A percentile compares a stretch with the other conserved stretches of the same genome.
These are phyloP conservation scores for Verruconis gallopava DNA, from an alignment of 2,329 filamentous ascomycete species.

Conservation along the genomic window DNA sequence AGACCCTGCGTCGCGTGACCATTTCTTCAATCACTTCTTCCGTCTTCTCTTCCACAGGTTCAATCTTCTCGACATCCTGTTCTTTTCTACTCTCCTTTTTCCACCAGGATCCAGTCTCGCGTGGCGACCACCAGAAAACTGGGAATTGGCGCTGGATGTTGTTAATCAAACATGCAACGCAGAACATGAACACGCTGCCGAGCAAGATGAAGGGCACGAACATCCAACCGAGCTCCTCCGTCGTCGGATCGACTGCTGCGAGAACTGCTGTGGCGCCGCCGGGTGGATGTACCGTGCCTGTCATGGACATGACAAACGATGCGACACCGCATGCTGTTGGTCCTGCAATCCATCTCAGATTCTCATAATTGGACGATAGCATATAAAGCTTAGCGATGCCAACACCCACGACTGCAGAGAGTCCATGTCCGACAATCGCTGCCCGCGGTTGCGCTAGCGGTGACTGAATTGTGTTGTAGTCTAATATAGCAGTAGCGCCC, in stretches of 20 bases:
- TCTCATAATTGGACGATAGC: slow-evolving; percentile 23
- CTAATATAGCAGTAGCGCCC: slow-evolving; percentile 34
- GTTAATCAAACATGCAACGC: slow-evolving; percentile 31
- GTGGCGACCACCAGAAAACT: slow-evolving; percentile 36
- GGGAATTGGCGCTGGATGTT: slow-evolving; percentile 36
- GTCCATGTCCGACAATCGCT: slow-evolving; percentile 31
- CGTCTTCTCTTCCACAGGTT: slow-evolving; percentile 17
- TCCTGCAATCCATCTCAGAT: slow-evolving; percentile 32
- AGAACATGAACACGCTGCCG: slow-evolving; percentile 29
- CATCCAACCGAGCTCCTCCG: slow-evolving; percentile 33
- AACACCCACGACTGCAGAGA: slow-evolving; percentile 33
- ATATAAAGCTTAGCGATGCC: slow-evolving; percentile 33
- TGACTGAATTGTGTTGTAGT: slow-evolving; percentile 34
- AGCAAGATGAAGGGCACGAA: slow-evolving; percentile 31
- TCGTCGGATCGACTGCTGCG: slow-evolving; percentile 26
- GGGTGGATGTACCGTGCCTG: slow-evolving; percentile 37
- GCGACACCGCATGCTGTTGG: slow-evolving; percentile 30
- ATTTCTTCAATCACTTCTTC: slow-evolving; percentile 15
- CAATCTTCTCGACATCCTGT: slow-evolving; percentile 11
- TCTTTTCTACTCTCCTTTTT: background rate
- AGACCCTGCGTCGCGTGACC: slow-evolving; percentile 10
- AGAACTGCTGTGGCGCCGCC: slow-evolving; percentile 37
- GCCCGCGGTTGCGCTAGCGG: slow-evolving; percentile 37
- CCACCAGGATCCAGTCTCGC: slow-evolving; percentile 19
- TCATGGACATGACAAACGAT: slow-evolving; percentile 33